Evolutionary conservation across 139 green algal genomes (phyloP).

Genomic region (Chlorella sp.): DNA sequence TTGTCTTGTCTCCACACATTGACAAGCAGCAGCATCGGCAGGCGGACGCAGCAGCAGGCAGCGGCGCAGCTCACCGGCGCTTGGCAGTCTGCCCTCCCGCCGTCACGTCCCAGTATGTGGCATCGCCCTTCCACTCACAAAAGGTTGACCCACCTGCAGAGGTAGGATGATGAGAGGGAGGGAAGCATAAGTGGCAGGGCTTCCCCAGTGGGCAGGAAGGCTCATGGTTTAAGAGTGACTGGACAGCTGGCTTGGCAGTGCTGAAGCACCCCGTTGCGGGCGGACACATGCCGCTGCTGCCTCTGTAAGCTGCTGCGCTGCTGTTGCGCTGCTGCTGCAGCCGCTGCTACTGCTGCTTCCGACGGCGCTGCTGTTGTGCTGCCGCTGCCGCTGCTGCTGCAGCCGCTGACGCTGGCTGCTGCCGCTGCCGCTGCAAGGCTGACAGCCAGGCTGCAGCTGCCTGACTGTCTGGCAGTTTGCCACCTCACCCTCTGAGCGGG

Average conservation of each 20-base stretch:
- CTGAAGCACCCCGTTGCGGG: no score
- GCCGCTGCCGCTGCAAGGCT: not conserved
- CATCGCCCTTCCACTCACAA: constrained; percentile 67
- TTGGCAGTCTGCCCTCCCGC: not conserved
- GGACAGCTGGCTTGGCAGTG: not conserved
- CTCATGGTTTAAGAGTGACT: not conserved
- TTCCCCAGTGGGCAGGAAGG: not conserved
- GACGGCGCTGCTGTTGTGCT: not conserved
- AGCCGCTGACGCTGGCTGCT: not conserved
- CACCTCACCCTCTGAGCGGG: not conserved
- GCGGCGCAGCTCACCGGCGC: not conserved
- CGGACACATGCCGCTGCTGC: no score
- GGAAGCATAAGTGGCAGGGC: no score
- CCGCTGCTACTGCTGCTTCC: no score
- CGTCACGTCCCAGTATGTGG: constrained; percentile 51
- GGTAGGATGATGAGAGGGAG: not conserved
- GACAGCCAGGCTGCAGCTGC: not conserved
- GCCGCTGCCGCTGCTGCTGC: not conserved
- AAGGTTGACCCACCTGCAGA: constrained; percentile 28
- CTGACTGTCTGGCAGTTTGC: not conserved
- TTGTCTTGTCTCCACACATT: not conserved
- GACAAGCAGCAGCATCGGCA: not conserved
- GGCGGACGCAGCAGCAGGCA: no score
- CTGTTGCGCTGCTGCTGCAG: no score
- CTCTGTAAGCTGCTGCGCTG: no score